phyloP scores from a whole-genome alignment of 2,329 filamentous ascomycete genomes.

The Rhinocladiella similis region DNA sequence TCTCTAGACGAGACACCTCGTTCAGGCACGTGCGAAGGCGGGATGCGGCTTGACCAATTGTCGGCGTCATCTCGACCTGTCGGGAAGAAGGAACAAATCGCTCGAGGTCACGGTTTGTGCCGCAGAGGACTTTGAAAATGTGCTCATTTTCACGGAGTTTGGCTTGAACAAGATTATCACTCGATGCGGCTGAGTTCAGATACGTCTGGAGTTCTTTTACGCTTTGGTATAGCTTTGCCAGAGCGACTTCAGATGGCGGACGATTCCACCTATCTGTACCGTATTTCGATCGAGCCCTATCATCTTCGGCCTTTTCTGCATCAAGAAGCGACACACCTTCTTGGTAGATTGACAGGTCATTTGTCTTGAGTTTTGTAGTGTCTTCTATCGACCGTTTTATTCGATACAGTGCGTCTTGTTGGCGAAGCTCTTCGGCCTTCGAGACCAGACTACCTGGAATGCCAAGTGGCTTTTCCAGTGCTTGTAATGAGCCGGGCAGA shows the following conservation, averaged over 20 bases:
- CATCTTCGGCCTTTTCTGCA: slow-evolving; percentile 81
- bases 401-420: slow-evolving; percentile 79
- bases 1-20: slow-evolving; percentile 81
- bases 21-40: slow-evolving; percentile 78
- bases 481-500: slow-evolving; percentile 88
- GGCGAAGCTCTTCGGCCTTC: slow-evolving; percentile 90
- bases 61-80: slow-evolving; percentile 73
- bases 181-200: slow-evolving; percentile 69
- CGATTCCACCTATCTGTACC: slow-evolving; percentile 86
- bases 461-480: slow-evolving; percentile 89
- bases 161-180: slow-evolving; percentile 69
- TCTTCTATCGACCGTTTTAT: slow-evolving; percentile 80
- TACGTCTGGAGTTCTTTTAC: slow-evolving; percentile 82
- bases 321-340: slow-evolving; percentile 78
- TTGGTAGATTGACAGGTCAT: slow-evolving; percentile 74
- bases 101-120: slow-evolving; percentile 77
- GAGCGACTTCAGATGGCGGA: slow-evolving; percentile 67
- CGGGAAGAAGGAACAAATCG: slow-evolving; percentile 87
- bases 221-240: slow-evolving; percentile 71
- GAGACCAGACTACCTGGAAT: slow-evolving; percentile 81
- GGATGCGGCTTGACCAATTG: slow-evolving; percentile 76
- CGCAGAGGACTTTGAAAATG: slow-evolving; percentile 72
- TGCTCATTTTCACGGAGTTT: slow-evolving; percentile 77
- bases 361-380: slow-evolving; percentile 82
- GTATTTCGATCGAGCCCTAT: slow-evolving; percentile 70